phyloP scores from a whole-genome alignment of 1,284 basidiomycete species.

The Leucoagaricus sp. region DNA sequence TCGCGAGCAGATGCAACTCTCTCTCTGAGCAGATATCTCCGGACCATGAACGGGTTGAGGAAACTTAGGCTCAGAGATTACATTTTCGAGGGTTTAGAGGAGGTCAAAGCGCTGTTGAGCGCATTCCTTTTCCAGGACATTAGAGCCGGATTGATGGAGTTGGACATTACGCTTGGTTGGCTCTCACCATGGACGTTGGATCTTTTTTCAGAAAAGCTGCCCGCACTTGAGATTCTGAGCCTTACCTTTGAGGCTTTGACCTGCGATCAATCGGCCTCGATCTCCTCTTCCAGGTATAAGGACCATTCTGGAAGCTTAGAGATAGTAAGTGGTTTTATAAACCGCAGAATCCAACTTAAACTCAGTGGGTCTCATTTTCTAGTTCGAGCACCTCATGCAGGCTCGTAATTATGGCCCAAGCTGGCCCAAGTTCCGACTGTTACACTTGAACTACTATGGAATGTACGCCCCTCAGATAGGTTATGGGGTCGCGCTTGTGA shows the following conservation, averaged over 20 bases:
- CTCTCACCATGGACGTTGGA: not conserved
- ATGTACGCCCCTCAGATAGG: not conserved
- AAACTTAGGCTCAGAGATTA: constrained; percentile 4
- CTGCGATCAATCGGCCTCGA: not conserved
- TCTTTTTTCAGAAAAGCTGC: not conserved
- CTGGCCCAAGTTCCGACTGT: not conserved
- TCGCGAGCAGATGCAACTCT: not conserved
- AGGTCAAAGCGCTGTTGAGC: not conserved
- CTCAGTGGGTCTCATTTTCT: no score
- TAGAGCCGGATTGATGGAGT: not conserved
- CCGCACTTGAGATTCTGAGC: not conserved
- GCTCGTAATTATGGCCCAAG: not conserved
- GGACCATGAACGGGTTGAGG: constrained; percentile 1
- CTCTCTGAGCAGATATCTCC: not conserved
- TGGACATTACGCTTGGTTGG: not conserved
- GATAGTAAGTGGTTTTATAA: no score
- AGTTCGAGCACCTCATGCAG: no score
- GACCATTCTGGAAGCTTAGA: no score
- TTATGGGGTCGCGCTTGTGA: not conserved
- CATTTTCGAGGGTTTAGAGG: not conserved
- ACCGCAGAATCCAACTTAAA: no score
- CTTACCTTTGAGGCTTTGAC: not conserved
- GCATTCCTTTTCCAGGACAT: not conserved
- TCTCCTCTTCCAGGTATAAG: not conserved
- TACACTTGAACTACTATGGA: not conserved